Evolutionary conservation across 2,329 filamentous ascomycete genomes (phyloP), one percentile per base, ranked within the genome.

Genomic region (Beauveria sp.): DNA sequence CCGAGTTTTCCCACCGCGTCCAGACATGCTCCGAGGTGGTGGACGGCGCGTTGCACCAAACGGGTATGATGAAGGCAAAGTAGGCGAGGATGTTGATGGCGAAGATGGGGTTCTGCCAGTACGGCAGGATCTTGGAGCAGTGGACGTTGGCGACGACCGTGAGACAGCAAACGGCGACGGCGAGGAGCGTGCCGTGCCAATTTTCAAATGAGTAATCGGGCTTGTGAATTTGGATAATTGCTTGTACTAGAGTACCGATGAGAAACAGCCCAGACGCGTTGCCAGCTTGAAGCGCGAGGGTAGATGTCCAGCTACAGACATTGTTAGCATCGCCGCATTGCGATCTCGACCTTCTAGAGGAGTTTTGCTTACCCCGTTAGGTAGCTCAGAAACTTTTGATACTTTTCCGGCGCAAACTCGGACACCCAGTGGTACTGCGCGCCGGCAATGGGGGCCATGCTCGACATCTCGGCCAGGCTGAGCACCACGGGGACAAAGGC

Each of bases 41-140:
- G 7, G 0, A 43, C 2, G 64, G 64, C 16, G 52, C 64, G 40
- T 65, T 64, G 55, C 59, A 58, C 64, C 64, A 65, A 14, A 65
- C 28, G 18, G 63, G 64, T 28, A 63, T 47, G 28, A 64, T 16
- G 34, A 64, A 54, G 14, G 52, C 63, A 57, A 63, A 61, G 26
- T 63, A 64, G 28, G 59, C 61, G 26, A 61, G 43, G 16, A 63
- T 60, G 53, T 64, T 61, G 37, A 64, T 8, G 48, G 26, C 63
- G 52, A 65, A 65, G 28, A 64, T 24, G 24, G 61, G 43, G 24
- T 62, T 65, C 41, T 65, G 64, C 61, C 61, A 62, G 53, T 48
- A 58, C 20, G 64, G 63, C 20, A 65, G 53, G 4, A 62, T n/a
- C 26, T 37, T 55, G 26, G 62, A 55, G 28, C 62, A 26, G 30